Evolutionary conservation across 2,329 filamentous ascomycete species (phyloP).

Genomic region (Eutypa lata): DNA sequence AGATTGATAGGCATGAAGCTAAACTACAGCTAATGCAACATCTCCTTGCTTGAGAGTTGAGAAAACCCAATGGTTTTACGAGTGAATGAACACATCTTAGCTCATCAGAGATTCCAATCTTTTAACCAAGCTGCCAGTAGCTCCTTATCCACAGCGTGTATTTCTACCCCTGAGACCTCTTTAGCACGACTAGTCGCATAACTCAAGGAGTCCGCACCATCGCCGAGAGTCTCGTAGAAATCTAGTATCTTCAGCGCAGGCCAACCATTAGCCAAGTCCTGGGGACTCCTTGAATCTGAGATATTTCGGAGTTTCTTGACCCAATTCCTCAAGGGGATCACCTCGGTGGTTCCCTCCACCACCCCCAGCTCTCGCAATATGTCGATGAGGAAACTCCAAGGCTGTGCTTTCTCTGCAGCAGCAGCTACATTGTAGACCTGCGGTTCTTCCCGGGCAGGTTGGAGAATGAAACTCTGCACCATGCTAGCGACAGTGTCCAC

Average conservation of each 20-base stretch:
- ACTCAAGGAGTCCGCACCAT: neutral
- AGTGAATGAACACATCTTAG: too few species aligned
- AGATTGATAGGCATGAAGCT: too few species aligned
- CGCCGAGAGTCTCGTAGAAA: constrained; percentile 8
- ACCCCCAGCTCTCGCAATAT: constrained; percentile 5
- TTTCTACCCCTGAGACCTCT: neutral
- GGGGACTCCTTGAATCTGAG: constrained; percentile 1
- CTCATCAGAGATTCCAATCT: constrained; percentile 1
- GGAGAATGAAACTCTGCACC: constrained; percentile 5
- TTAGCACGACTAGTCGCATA: constrained; percentile 1
- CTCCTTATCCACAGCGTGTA: constrained; percentile 1
- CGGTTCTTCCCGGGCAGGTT: neutral
- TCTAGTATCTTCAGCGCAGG: constrained; percentile 13
- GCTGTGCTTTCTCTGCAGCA: constrained; percentile 3
- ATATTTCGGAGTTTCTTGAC: constrained; percentile 6
- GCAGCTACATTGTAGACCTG: constrained; percentile 8
- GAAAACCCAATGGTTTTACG: too few species aligned
- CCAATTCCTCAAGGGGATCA: constrained; percentile 9
- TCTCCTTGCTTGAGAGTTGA: too few species aligned
- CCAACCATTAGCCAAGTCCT: constrained; percentile 8
- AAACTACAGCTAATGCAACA: too few species aligned
- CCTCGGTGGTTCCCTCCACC: constrained; percentile 1
- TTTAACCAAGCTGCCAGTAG: constrained; percentile 4
- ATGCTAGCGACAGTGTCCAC: constrained; percentile 13
- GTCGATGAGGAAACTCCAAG: constrained; percentile 10